These are phyloP conservation scores for Drosera spatulata DNA, from an alignment of 179 eudicot genomes.

Conservation along the genomic window DNA sequence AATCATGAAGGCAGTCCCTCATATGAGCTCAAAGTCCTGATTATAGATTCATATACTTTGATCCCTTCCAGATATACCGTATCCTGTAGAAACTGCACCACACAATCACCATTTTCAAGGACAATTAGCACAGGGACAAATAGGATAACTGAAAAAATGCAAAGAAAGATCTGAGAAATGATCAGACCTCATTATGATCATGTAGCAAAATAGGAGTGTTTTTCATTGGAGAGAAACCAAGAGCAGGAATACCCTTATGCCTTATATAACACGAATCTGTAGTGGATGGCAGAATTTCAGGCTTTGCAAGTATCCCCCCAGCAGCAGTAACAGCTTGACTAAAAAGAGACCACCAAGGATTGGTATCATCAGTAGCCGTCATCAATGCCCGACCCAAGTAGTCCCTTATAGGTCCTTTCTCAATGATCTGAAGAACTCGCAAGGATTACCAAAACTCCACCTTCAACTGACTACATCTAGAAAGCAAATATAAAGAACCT, in stretches of 20 bases:
- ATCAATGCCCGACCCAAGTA: constrained; percentile 61
- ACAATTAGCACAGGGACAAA: neutral
- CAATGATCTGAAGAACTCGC: constrained; percentile 32
- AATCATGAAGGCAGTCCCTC: no score
- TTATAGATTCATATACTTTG: no score
- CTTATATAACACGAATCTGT: constrained; percentile 75
- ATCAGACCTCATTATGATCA: constrained; percentile 69
- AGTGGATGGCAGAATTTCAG: constrained; percentile 77
- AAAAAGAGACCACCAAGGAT: constrained; percentile 86
- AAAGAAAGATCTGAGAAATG: neutral
- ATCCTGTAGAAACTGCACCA: constrained; percentile 54
- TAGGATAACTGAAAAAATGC: neutral
- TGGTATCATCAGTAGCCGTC: constrained; percentile 61
- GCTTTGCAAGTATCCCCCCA: constrained; percentile 75
- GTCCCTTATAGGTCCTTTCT: constrained; percentile 57
- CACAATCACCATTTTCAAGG: constrained; percentile 3
- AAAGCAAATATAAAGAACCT: no score
- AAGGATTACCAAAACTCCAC: neutral
- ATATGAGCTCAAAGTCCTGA: no score
- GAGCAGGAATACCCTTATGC: constrained; percentile 55
- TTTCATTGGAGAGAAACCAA: constrained; percentile 90
- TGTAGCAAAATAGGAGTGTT: constrained; percentile 78
- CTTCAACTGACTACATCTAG: no score
- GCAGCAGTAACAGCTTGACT: constrained; percentile 49
- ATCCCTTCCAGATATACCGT: constrained; percentile 18